phyloP scores from a whole-genome alignment of 2,329 filamentous ascomycete species.

The Graphilbum fragrans region DNA sequence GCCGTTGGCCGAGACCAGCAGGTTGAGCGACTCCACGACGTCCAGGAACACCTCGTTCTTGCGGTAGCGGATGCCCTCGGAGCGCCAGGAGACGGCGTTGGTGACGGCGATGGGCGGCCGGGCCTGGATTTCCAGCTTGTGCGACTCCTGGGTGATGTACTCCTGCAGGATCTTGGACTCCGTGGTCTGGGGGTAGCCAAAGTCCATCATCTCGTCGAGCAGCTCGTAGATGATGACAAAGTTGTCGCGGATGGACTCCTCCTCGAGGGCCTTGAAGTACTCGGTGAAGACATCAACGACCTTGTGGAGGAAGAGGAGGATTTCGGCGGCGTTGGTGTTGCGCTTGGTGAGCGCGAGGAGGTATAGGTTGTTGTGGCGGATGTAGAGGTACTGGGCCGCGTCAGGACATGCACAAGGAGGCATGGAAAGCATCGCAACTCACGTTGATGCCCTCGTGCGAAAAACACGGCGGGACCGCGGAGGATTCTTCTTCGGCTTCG shows the following conservation, averaged over 20 bases:
- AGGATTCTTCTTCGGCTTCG: slow-evolving; percentile 98
- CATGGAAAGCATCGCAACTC: slow-evolving; percentile 11
- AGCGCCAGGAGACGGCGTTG: slow-evolving; percentile 95
- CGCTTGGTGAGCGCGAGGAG: slow-evolving; percentile 95
- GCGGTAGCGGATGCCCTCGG: slow-evolving; percentile 93
- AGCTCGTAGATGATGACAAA: slow-evolving; percentile 99
- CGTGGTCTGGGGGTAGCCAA: slow-evolving; percentile 96
- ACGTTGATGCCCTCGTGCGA: slow-evolving; percentile 98
- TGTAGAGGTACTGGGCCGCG: slow-evolving; percentile 75
- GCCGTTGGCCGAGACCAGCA: slow-evolving; percentile 85
- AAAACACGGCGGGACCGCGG: slow-evolving; percentile 93
- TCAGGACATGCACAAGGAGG: background rate
- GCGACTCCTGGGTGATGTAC: slow-evolving; percentile 98
- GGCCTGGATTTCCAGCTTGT: slow-evolving; percentile 95
- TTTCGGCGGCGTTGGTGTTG: slow-evolving; percentile 97
- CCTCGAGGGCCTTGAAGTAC: slow-evolving; percentile 98
- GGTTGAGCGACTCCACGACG: slow-evolving; percentile 90
- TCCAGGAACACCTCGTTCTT: slow-evolving; percentile 99
- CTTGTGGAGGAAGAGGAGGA: slow-evolving; percentile 94
- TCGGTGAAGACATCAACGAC: slow-evolving; percentile 98
- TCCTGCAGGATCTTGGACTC: slow-evolving; percentile 98
- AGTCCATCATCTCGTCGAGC: slow-evolving; percentile 99
- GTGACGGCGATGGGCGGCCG: slow-evolving; percentile 95
- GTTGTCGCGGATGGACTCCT: slow-evolving; percentile 97
- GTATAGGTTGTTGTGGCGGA: slow-evolving; percentile 98